phyloP scores from a whole-genome alignment of 805 yeast genomes.

The Brettanomyces nanus region DNA sequence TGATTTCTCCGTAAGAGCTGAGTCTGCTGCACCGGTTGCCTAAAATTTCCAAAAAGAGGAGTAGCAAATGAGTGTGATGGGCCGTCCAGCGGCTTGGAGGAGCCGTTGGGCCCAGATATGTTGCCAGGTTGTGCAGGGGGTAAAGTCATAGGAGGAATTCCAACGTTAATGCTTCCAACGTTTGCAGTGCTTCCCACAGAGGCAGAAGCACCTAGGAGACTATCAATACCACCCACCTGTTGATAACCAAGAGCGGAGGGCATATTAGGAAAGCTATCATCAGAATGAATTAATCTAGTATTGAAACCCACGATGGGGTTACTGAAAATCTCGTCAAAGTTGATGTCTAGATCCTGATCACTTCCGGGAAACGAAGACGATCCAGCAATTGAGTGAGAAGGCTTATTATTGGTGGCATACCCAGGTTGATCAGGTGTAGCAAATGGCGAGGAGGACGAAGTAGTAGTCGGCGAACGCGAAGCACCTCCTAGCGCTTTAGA shows the following conservation, averaged over 20 bases:
- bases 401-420: neutral
- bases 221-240: neutral
- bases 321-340: conserved; percentile 23
- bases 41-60: no score
- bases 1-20: no score
- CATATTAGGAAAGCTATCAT: conserved; percentile 19
- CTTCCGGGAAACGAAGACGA: neutral
- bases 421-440: neutral
- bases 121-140: no score
- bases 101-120: no score
- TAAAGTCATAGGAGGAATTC: neutral
- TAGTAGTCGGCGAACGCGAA: neutral
- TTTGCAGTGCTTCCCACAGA: neutral
- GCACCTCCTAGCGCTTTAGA: neutral
- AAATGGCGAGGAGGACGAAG: neutral
- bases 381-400: neutral
- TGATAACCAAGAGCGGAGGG: neutral
- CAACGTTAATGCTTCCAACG: neutral
- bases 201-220: conserved; percentile 1
- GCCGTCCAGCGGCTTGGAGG: no score
- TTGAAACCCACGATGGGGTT: conserved; percentile 24
- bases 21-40: no score
- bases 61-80: no score
- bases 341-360: conserved; percentile 13
- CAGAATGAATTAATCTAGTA: conserved; percentile 29